Percentiles rank a stretch among this genome's conserved stretches.
phyloP scores from a whole-genome alignment of 2,329 filamentous ascomycete genomes.

The Colletotrichum euphorbiae region DNA sequence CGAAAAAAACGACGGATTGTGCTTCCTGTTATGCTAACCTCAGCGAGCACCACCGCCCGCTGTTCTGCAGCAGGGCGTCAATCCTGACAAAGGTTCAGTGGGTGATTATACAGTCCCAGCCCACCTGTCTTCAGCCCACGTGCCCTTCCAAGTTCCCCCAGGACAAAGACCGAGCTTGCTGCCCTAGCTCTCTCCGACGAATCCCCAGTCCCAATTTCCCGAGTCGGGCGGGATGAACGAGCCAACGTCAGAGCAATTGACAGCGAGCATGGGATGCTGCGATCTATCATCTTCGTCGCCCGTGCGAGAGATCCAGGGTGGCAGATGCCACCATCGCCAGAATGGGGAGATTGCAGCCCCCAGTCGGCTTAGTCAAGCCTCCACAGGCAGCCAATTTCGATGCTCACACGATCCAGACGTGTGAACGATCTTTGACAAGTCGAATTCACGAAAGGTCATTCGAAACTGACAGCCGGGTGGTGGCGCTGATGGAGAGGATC shows the following conservation, averaged over 20 bases:
- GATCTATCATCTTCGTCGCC: slow-evolving; percentile 17
- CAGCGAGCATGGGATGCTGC: slow-evolving; percentile 19
- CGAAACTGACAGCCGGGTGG: no score
- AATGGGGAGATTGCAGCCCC: slow-evolving; percentile 20
- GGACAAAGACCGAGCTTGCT: slow-evolving; percentile 22
- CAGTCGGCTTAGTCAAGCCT: background rate
- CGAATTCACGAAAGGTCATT: background rate
- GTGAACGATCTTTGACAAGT: background rate
- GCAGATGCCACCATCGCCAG: slow-evolving; percentile 10
- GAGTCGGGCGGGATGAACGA: slow-evolving; percentile 15
- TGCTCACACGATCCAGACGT: background rate
- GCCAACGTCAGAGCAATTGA: slow-evolving; percentile 27
- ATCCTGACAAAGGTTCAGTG: slow-evolving; percentile 18
- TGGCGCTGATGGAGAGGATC: no score
- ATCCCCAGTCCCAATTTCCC: slow-evolving; percentile 5
- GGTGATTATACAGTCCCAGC: slow-evolving; percentile 27
- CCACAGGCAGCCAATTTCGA: background rate
- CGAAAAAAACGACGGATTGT: background rate
- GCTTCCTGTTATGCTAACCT: slow-evolving; percentile 12
- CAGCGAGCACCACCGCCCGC: background rate
- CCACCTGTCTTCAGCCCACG: slow-evolving; percentile 14
- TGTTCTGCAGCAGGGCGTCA: background rate
- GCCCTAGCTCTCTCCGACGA: slow-evolving; percentile 13
- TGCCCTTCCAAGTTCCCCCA: slow-evolving; percentile 17
- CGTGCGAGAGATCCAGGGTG: slow-evolving; percentile 23